Evolutionary conservation across 768 basidiomycete genomes (phyloP).

Genomic region (Tylopilus felleus): DNA sequence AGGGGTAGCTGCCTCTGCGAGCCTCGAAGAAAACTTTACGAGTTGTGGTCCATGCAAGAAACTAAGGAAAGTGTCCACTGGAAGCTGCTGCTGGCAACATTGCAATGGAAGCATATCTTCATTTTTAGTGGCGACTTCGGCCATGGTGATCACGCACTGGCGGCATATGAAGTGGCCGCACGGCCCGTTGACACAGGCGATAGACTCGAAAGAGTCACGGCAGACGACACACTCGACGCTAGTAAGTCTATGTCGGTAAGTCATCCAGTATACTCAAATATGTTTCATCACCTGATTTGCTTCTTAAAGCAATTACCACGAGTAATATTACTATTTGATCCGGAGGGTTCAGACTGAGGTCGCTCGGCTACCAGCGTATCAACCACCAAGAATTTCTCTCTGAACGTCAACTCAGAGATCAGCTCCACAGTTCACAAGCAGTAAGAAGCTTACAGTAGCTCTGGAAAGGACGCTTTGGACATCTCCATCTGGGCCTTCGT

Average conservation of each 20-base stretch:
- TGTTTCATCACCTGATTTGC: neutral
- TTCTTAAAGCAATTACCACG: neutral
- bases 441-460: slow-evolving; percentile 10
- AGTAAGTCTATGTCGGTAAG: neutral
- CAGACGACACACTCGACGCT: slow-evolving; percentile 41
- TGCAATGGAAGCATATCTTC: slow-evolving; percentile 50
- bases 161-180: slow-evolving; percentile 50
- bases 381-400: slow-evolving; percentile 12
- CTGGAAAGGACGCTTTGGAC: slow-evolving; percentile 6
- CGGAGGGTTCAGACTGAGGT: neutral
- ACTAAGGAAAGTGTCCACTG: slow-evolving; percentile 25
- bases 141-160: slow-evolving; percentile 42
- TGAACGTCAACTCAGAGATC: neutral
- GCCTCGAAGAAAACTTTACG: slow-evolving; percentile 39
- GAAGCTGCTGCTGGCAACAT: slow-evolving; percentile 45
- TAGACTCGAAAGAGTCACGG: slow-evolving; percentile 28
- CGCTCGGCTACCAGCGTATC: neutral
- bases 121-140: slow-evolving; percentile 41
- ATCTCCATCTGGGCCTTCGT: slow-evolving; percentile 23
- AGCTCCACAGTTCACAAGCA: neutral
- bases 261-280: neutral
- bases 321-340: neutral
- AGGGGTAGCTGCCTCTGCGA: slow-evolving; percentile 45
- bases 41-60: slow-evolving; percentile 33
- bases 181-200: slow-evolving; percentile 31